Conservation (phyloP, 2,329 filamentous ascomycete species). For the Amesomyces nigricolor region DNA sequence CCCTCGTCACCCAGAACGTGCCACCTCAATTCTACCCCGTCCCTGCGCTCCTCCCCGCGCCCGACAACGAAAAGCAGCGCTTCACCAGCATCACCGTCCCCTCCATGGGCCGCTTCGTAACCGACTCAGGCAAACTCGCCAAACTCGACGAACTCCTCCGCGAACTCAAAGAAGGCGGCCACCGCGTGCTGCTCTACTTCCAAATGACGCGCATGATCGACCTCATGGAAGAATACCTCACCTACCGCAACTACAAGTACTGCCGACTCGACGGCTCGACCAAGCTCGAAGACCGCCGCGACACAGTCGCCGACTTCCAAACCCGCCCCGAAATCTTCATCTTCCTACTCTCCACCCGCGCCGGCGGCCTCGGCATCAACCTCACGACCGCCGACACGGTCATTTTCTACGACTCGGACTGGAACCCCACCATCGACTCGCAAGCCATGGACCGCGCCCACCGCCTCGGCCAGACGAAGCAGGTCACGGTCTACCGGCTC, state of each 20-base stretch:
- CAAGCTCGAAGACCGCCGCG: constrained; percentile 91
- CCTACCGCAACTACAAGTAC: constrained; percentile 98
- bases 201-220: constrained; percentile 99
- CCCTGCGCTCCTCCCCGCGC: constrained; percentile 63
- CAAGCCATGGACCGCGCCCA: constrained; percentile 99
- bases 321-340: constrained; percentile 92
- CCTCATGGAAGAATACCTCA: constrained; percentile 97
- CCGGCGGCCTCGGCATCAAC: constrained; percentile 97
- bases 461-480: constrained; percentile 89
- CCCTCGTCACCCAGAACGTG: constrained; percentile 67
- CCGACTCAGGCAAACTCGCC: constrained; percentile 92
- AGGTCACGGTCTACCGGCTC: constrained; percentile 95
- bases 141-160: constrained; percentile 83
- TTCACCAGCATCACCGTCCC: constrained; percentile 91
- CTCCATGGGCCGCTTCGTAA: constrained; percentile 96
- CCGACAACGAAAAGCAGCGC: constrained; percentile 72
- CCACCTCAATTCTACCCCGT: constrained; percentile 60
- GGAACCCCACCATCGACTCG: constrained; percentile 98
- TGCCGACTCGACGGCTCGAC: constrained; percentile 94
- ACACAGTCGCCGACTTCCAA: constrained; percentile 96
- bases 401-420: constrained; percentile 99
- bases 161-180: constrained; percentile 83
- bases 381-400: constrained; percentile 94
- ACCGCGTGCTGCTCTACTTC: constrained; percentile 96
- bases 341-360: constrained; percentile 91